Evolutionary conservation across 257 asterid species (phyloP), one percentile per base, ranked within the genome.

Genomic region (Solanum commersonii): DNA sequence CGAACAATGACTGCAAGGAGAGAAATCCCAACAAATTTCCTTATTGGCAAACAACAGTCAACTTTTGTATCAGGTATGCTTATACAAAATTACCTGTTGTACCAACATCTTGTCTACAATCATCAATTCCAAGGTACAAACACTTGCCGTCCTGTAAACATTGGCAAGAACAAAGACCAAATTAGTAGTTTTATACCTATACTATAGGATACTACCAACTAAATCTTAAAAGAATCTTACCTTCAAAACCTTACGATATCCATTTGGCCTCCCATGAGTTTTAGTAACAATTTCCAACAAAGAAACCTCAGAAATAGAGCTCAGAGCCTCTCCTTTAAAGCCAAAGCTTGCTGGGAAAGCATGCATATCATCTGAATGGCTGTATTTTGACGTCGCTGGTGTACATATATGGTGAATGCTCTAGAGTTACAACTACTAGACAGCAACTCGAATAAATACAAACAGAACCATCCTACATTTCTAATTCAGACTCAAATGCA

Each of bases 81-180:
- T 59, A 59, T 59, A 59, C 34, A 60, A 49, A 74, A 38, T 91
- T 90, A 96, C 99, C 98, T 90, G 98, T 92, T 68, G 99, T 95
- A 87, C 99, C 99, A n/a, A 87, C 94, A 90, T 94, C 95, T 88
- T 91, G 92, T 86, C 94, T 92, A 84, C 93, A 97, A 88, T 95
- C 97, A 92, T 90, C 91, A 88, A 97, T 93, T 88, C 95, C 98
- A 90, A 95, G 95, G 91, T 92, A 93, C 92, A 96, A 87, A 90
- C 98, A 96, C 92, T 94, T 94, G 84, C 93, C 68, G 5, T 8
- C 93, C 99, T 97, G 92, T 86, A 89, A 86, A 89, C 88, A 49
- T 46, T 63, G 89, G 52, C 42, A 89, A 13, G 90, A 83, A 74
- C 70, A 85, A 81, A 88, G 77, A 70, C 59, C 86, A 86, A 15